A percentile compares a stretch with the other conserved stretches of the same genome.
Conservation (phyloP, 805 yeast species). For the Candida coleopterorum region DNA sequence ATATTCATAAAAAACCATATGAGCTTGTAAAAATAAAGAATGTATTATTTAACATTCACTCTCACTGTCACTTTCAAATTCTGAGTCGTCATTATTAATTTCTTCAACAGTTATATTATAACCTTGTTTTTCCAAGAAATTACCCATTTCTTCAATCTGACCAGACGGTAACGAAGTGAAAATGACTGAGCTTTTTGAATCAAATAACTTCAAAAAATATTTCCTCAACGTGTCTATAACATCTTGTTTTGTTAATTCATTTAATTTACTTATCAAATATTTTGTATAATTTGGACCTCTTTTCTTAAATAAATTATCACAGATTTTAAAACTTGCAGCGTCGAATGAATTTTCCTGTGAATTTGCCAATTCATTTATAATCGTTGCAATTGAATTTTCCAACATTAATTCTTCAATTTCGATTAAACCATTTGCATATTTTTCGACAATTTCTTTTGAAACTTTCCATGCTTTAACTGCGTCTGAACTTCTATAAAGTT, state of each 20-base stretch:
- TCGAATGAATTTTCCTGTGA: slow-evolving; percentile 58
- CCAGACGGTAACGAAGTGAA: slow-evolving; percentile 74
- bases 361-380: slow-evolving; percentile 69
- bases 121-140: slow-evolving; percentile 49
- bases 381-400: slow-evolving; percentile 70
- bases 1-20: too few species aligned
- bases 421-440: slow-evolving; percentile 49
- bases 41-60: too few species aligned
- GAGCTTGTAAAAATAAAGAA: too few species aligned
- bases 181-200: slow-evolving; percentile 48
- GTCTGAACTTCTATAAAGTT: slow-evolving; percentile 81
- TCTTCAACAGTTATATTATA: slow-evolving; percentile 59
- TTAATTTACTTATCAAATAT: slow-evolving; percentile 49
- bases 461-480: slow-evolving; percentile 58
- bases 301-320: slow-evolving; percentile 60
- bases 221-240: slow-evolving; percentile 45
- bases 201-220: slow-evolving; percentile 65
- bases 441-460: slow-evolving; percentile 61
- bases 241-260: slow-evolving; percentile 50
- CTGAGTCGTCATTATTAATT: slow-evolving; percentile 21
- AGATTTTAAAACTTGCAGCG: slow-evolving; percentile 63
- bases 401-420: slow-evolving; percentile 56
- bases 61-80: slow-evolving; percentile 15
- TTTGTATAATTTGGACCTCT: slow-evolving; percentile 66
- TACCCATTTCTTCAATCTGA: slow-evolving; percentile 43